Base-by-base conservation (phyloP, 2,329 filamentous ascomycete genomes). In the Fusarium sp. region DNA sequence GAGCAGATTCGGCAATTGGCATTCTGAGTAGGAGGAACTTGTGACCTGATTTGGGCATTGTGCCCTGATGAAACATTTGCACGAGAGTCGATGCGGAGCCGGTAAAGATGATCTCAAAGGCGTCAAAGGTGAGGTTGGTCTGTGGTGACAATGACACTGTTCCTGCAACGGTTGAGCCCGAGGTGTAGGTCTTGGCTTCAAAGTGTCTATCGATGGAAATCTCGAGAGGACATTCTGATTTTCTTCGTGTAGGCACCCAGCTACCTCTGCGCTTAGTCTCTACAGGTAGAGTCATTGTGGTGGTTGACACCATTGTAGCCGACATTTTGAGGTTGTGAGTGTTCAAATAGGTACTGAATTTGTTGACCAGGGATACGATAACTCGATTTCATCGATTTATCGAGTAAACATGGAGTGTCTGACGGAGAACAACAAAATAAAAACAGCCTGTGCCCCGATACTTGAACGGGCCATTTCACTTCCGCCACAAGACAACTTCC, bases 181-280 rank as follows among this genome's bases (percentile, higher is more conserved):
- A 66, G 3, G 66, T 72, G 5, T 73, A 73, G 9, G 61, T 42
- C 14, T 74, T 72, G 22, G 66, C 69, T 24, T 66, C 55, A 9
- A 58, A 66, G 4, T 73, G 69, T 6, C 70, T 51, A 31, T 74
- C 57, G n/a, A 74, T 57, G 2, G 51, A 34, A 6, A 74, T 57
- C 8, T 71, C 56, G 14, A 74, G 48, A 8, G 50, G 62, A 10
- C 56, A 58, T 26, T 65, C 61, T 34, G 48, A 53, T 9, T 55
- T 65, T 5, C 40, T 43, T 4, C 49, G 52, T 15, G 58, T 39
- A 17, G 62, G 49, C 7, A 68, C 63, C 66, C 66, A 69, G 9
- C 66, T 69, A 5, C 51, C 52, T 13, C 68, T 63, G 11, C 63
- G 51, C 40, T 52, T 70, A 6, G 67, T 10, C 8, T 68, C 50